A percentile compares a stretch with the other conserved stretches of the same genome.
phyloP scores from a whole-genome alignment of 1,284 basidiomycete genomes.

The Cryptococcus hybrid region DNA sequence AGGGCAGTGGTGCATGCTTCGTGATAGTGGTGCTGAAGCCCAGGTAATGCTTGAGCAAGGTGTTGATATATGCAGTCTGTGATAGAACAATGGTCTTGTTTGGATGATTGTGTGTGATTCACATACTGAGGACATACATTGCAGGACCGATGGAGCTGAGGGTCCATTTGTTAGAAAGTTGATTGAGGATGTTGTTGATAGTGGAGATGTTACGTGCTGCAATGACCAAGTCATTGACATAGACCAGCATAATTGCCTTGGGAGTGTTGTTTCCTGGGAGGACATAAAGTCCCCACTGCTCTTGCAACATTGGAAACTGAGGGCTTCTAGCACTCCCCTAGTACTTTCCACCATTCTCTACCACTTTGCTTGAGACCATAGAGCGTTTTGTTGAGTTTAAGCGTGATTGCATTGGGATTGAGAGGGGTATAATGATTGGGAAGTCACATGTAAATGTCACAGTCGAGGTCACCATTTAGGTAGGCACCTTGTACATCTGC shows the following conservation, averaged over 20 bases:
- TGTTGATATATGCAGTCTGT: not conserved
- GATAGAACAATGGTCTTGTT: not conserved
- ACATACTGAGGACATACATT: not conserved
- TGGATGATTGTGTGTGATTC: not conserved
- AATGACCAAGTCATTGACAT: not conserved
- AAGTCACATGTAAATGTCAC: conserved; percentile 11
- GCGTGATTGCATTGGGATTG: not conserved
- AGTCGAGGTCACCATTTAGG: conserved; percentile 10
- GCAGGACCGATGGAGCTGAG: not conserved
- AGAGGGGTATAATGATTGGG: not conserved
- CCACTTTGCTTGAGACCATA: conserved; percentile 31
- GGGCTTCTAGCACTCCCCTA: conserved; percentile 2
- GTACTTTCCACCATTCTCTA: conserved; percentile 36
- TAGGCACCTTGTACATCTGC: conserved; percentile 12
- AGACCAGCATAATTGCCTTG: not conserved
- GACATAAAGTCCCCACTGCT: conserved; percentile 13
- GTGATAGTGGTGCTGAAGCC: not conserved
- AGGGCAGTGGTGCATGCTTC: not conserved
- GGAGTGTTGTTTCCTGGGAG: not conserved
- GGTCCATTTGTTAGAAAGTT: not conserved
- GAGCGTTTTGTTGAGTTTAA: conserved; percentile 15
- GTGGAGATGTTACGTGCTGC: not conserved
- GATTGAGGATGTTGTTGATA: too few species aligned
- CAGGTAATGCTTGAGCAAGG: not conserved
- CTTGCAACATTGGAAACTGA: conserved; percentile 9